These are phyloP conservation scores for Cetradonia linearis DNA, from an alignment of 495 filamentous ascomycete genomes.

Conservation along the genomic window DNA sequence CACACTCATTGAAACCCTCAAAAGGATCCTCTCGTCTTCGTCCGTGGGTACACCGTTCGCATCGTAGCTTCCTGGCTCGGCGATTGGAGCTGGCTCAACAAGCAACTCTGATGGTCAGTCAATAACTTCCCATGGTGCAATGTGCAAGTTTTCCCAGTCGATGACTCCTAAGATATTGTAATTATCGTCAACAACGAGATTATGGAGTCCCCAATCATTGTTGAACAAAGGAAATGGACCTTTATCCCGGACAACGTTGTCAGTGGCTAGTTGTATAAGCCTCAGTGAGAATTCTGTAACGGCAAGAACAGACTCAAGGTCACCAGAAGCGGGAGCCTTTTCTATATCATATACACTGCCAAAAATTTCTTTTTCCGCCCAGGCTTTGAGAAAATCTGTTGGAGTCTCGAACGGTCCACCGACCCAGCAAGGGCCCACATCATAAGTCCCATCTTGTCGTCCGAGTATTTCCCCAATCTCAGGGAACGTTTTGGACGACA, in stretches of 20 bases:
- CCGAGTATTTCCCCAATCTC: background rate
- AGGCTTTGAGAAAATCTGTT: background rate
- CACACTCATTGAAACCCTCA: background rate
- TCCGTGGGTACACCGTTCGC: background rate
- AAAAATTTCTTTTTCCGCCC: background rate
- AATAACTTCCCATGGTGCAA: background rate
- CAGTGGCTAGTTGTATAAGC: background rate
- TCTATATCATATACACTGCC: background rate
- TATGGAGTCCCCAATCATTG: background rate
- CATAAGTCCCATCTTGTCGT: background rate
- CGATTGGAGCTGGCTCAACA: background rate
- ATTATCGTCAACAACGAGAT: slow-evolving; percentile 1
- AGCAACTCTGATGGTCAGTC: background rate
- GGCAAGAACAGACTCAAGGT: background rate
- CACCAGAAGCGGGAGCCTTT: background rate
- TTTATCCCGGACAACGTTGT: background rate
- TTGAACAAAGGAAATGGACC: background rate
- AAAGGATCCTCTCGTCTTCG: background rate
- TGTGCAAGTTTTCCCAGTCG: background rate
- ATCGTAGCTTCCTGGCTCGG: background rate
- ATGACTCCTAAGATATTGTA: background rate
- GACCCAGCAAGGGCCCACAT: background rate
- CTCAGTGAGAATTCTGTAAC: background rate
- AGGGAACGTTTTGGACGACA: background rate
- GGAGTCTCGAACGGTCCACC: background rate